These are phyloP conservation scores for Rhodomyrtus tomentosa DNA, from an alignment of 345 rosid species.

Conservation along the genomic window DNA sequence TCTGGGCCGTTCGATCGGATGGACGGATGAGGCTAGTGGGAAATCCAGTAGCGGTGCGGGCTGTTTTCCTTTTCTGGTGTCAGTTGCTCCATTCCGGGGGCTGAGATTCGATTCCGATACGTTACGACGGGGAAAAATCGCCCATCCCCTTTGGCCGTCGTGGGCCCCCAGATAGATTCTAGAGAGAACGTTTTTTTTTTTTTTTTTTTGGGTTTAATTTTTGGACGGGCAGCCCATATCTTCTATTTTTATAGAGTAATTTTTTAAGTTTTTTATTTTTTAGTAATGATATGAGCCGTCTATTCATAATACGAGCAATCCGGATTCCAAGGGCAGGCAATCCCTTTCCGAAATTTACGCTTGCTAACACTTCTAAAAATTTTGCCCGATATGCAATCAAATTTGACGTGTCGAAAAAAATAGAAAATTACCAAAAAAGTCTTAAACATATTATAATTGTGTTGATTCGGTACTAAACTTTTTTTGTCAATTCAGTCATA, in stretches of 20 bases:
- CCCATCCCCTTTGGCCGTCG: background rate
- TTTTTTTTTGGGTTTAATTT: no score
- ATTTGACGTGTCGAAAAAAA: background rate
- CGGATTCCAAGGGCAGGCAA: no score
- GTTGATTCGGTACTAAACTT: no score
- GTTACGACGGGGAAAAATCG: background rate
- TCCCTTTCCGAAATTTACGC: background rate
- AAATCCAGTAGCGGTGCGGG: background rate
- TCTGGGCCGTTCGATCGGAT: background rate
- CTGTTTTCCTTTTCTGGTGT: background rate
- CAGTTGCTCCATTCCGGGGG: background rate
- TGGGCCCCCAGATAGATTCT: background rate
- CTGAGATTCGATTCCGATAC: background rate
- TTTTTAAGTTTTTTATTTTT: no score
- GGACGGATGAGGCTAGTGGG: background rate
- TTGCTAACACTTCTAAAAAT: background rate
- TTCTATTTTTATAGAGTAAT: no score
- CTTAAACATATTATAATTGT: no score
- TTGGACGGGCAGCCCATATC: no score
- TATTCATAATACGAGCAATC: no score
- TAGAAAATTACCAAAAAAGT: no score
- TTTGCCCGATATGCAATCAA: background rate
- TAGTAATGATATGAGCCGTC: no score
- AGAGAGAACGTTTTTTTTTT: no score
- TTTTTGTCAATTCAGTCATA: no score